Evolutionary conservation across 306 rosid species (phyloP).

Genomic region (Trifolium dubium): DNA sequence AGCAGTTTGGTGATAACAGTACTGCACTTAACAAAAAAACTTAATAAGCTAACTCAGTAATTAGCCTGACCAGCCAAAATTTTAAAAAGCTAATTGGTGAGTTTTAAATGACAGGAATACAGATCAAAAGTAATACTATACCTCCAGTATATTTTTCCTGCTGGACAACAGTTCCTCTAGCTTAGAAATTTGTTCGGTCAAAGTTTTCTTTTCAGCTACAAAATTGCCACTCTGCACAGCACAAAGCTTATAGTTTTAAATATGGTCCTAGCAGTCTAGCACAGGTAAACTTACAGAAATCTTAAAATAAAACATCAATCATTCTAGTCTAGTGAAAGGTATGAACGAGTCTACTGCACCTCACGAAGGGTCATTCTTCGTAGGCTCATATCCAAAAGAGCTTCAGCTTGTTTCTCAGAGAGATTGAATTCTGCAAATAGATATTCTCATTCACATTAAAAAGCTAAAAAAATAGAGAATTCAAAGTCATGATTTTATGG

Average conservation of each 20-base stretch:
- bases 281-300: slow-evolving; percentile 18
- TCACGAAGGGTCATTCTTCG: slow-evolving; percentile 85
- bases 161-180: slow-evolving; percentile 85
- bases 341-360: slow-evolving; percentile 53
- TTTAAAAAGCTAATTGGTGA: slow-evolving; percentile 9
- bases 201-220: slow-evolving; percentile 69
- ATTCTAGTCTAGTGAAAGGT: slow-evolving; percentile 30
- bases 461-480: slow-evolving; percentile 3
- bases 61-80: not conserved
- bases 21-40: slow-evolving; percentile 2
- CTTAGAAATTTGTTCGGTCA: slow-evolving; percentile 75
- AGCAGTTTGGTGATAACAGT: not conserved
- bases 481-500: slow-evolving; percentile 19
- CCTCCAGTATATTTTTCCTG: slow-evolving; percentile 81
- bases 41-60: slow-evolving; percentile 12
- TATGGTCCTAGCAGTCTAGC: slow-evolving; percentile 5
- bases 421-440: slow-evolving; percentile 71
- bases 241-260: slow-evolving; percentile 30
- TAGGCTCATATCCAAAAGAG: slow-evolving; percentile 84
- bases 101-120: slow-evolving; percentile 12
- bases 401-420: slow-evolving; percentile 96
- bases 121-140: slow-evolving; percentile 38
- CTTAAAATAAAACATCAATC: slow-evolving; percentile 18
- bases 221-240: slow-evolving; percentile 75
- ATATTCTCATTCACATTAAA: slow-evolving; percentile 18